These are phyloP conservation scores for Fusarium verticillioides DNA, from an alignment of 2,329 filamentous ascomycete genomes.

Conservation along the genomic window DNA sequence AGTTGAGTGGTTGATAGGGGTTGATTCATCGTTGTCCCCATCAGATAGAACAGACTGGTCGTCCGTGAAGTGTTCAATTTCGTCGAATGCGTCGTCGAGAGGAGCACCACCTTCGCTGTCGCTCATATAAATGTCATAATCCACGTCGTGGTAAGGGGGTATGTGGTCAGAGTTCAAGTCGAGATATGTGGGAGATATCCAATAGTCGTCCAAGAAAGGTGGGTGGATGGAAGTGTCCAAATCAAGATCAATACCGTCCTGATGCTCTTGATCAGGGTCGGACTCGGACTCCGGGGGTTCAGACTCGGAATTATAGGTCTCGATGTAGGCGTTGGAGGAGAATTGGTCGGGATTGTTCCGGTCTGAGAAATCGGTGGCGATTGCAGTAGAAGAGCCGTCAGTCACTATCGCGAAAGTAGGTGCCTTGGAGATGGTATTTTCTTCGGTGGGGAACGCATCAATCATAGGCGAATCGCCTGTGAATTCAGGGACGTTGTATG, in stretches of 20 bases:
- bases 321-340: neutral
- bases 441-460: constrained; percentile 30
- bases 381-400: constrained; percentile 1
- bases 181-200: constrained; percentile 9
- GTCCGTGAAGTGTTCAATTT: constrained; percentile 12
- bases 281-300: constrained; percentile 1
- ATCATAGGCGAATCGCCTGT: constrained; percentile 34
- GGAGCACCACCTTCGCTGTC: constrained; percentile 50
- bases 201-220: constrained; percentile 11
- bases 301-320: constrained; percentile 12
- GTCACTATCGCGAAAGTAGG: constrained; percentile 19
- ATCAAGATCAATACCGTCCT: constrained; percentile 17
- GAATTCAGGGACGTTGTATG: constrained; percentile 15
- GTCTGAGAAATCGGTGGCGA: neutral
- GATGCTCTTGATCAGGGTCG: constrained; percentile 10
- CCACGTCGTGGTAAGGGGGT: constrained; percentile 30
- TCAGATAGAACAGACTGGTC: constrained; percentile 9
- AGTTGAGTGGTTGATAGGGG: constrained; percentile 11
- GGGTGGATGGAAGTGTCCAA: constrained; percentile 11
- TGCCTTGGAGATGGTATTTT: constrained; percentile 16
- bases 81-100: constrained; percentile 29
- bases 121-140: constrained; percentile 50
- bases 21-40: constrained; percentile 27
- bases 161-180: constrained; percentile 16
- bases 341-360: constrained; percentile 12